Evolutionary conservation across 192 early-diverging fungal species (phyloP).

Genomic region (Spinellus fusiger): DNA sequence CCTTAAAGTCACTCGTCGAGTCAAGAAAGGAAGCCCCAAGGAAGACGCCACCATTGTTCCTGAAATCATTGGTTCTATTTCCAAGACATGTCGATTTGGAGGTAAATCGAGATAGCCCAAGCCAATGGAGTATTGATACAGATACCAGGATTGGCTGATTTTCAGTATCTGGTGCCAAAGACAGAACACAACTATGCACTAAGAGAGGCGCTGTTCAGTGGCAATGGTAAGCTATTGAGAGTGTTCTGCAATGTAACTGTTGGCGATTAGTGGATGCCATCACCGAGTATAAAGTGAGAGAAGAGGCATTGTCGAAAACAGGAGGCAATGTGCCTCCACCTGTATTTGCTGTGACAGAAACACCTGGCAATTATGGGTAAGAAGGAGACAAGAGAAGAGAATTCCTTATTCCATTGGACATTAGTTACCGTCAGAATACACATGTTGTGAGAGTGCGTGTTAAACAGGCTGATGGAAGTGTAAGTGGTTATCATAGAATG

Average conservation of each 20-base stretch:
- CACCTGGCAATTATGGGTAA: conserved; percentile 51
- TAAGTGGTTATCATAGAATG: conserved; percentile 6
- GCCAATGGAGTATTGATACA: conserved; percentile 1
- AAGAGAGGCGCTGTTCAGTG: conserved; percentile 33
- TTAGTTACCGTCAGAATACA: conserved; percentile 47
- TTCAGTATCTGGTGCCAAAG: conserved; percentile 45
- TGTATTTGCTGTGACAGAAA: conserved; percentile 43
- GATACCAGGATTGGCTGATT: conserved; percentile 53
- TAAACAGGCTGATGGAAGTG: conserved; percentile 33
- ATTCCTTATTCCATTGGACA: background rate
- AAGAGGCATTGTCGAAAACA: conserved; percentile 31
- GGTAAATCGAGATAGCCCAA: conserved; percentile 27
- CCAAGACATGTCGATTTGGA: conserved; percentile 58
- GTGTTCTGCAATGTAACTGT: background rate
- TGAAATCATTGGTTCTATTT: conserved; percentile 48
- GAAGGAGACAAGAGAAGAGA: background rate
- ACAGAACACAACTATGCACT: conserved; percentile 42
- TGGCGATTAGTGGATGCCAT: background rate
- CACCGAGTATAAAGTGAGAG: background rate
- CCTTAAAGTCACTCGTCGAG: conserved; percentile 51
- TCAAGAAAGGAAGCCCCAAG: conserved; percentile 24
- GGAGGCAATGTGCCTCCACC: conserved; percentile 55
- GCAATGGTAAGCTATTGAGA: conserved; percentile 36
- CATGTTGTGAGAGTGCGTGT: conserved; percentile 44
- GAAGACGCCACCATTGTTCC: conserved; percentile 23